These are phyloP conservation scores for Aureobasidium zeae DNA, from an alignment of 2,329 filamentous ascomycete genomes.

Conservation along the genomic window DNA sequence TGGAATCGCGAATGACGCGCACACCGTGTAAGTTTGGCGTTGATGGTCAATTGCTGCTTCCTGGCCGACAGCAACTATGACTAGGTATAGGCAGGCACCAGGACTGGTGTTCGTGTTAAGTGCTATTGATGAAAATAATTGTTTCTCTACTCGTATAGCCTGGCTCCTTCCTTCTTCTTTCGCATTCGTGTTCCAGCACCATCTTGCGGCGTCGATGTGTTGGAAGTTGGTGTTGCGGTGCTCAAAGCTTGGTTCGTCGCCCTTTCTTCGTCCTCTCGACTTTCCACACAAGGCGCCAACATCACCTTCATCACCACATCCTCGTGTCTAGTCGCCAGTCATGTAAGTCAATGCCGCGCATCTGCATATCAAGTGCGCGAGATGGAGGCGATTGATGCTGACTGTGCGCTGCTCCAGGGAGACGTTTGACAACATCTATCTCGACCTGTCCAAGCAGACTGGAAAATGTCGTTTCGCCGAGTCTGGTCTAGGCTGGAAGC, in stretches of 20 bases:
- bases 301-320: neutral
- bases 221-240: too few species aligned
- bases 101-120: too few species aligned
- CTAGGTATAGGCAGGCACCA: too few species aligned
- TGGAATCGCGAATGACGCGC: too few species aligned
- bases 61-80: too few species aligned
- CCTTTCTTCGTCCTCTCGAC: neutral
- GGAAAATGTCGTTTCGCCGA: slow-evolving; percentile 94
- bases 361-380: neutral
- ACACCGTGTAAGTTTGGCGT: too few species aligned
- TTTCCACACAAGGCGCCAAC: neutral
- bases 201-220: neutral
- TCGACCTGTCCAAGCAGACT: slow-evolving; percentile 85
- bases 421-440: slow-evolving; percentile 94
- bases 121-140: too few species aligned
- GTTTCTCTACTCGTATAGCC: too few species aligned
- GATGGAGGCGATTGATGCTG: neutral
- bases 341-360: neutral
- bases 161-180: too few species aligned
- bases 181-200: too few species aligned
- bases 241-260: slow-evolving; percentile 1
- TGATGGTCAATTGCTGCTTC: too few species aligned
- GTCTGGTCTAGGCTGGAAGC: slow-evolving; percentile 92
- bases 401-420: slow-evolving; percentile 45
- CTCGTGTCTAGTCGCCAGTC: neutral